Base-by-base conservation (phyloP, 108 stramenopile genomes). In the Tribonema minus region DNA sequence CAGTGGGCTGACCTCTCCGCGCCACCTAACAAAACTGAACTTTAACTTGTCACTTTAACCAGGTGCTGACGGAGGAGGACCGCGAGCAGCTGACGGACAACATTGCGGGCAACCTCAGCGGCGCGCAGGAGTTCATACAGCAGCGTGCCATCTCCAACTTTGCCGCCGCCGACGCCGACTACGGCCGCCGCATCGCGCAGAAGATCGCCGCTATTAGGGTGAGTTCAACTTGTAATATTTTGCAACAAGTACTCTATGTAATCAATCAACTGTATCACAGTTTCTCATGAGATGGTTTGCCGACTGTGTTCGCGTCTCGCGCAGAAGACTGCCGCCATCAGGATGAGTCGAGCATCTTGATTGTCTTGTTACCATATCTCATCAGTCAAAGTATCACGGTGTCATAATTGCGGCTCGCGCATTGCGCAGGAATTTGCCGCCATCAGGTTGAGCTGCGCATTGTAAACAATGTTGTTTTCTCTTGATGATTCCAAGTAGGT, bases 101-200 rank as follows among this genome's bases (percentile, higher is more conserved):
- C 77, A 88, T 90, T 61, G 88, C 90, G n/a, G 86, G 83, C 3
- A 71, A 54, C 46, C 46, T 67, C 64, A n/a, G 35, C 2, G 74
- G 65, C 41, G 88, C 84, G 25, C 88, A 87, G 54, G 81, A 83
- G 66, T 85, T 88, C 75, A 85, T 88, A 33, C 87, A 87, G 35
- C 39, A 84, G 62, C 84, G 90, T 9, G 87, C 88, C 6, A 82
- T 90, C 58, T 84, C 81, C 32, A 86, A 87, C 72, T 90, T 89
- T 35, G 71, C 86, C 12, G 76, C 86, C 15, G 88, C 86, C 9
- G 88, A 90, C 65, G 40, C 80, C n/a, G 71, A 82, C 58, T 85
- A 80, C 66, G 84, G 84, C n/a, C 65, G 66, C 23, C 61, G 41
- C 36, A 64, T 85, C 38, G 58, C 75, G 0, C 36, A 81, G 35